Base-by-base conservation (phyloP, 805 yeast genomes). In the Monosporozyma solicola region DNA sequence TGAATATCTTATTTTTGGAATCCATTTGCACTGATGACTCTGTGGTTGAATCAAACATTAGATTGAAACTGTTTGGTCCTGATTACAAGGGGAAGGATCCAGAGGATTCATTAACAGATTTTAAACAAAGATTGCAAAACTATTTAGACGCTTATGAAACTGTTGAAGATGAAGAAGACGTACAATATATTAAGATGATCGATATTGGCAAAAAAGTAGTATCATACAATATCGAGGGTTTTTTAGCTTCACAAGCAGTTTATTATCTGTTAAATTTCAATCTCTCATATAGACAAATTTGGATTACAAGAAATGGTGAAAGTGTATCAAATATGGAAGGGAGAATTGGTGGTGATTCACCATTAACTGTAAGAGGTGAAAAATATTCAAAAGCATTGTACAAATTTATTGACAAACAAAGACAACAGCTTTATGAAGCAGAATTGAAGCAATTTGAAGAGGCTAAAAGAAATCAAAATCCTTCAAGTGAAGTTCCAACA, bases 291-390 rank as follows among this genome's bases (percentile, higher is more conserved):
- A 78, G 98, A 55, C 95, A 91, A 66, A 90, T 92, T 49, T 92
- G 96, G 90, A 85, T 92, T 56, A 84, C 97, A 1, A 79, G 99
- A 56, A 97, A 91, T 63, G 99, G 99, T 51, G 98, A 92, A 70
- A 82, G 91, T 59, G 78, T 78, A 35, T 96, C 89, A 65, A 92
- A 92, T 65, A 84, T 88, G 22, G 63, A 72, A 51, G 99, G 99
- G 5, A 75, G 81, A 51, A 89, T 92, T 59, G 98, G 99, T 13
- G 99, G 99, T 22, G 95, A 92, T 67, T 85, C 97, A 0, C 73
- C 75, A 24, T 72, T 92, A 45, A 91, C 97, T 0, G 76, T 77
- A 54, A 79, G 96, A 51, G 99, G 99, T 39, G 68, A 70, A 29
- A 83, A 76, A 60, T 92, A 87, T 64, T 76, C 95, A 1, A 75